phyloP scores from a whole-genome alignment of 106 monocot genomes.

The Platanthera zijinensis region DNA sequence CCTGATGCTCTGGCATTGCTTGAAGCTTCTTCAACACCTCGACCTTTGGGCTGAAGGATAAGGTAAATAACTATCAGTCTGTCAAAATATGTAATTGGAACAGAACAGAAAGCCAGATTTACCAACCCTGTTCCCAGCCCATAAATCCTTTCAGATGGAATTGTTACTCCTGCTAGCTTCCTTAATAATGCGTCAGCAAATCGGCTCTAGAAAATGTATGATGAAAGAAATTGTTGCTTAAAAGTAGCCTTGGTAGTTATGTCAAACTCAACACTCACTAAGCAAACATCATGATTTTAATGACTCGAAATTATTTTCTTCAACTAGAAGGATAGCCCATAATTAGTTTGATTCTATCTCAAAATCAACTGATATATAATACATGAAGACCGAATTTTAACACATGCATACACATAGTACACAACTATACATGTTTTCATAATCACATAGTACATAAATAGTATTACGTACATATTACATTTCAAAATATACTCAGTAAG shows the following conservation, averaged over 20 bases:
- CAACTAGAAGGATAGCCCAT: too few species aligned
- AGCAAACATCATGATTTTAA: background rate
- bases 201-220: constrained; percentile 38
- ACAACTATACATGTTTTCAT: too few species aligned
- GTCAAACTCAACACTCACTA: background rate
- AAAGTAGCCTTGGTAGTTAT: too few species aligned
- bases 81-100: background rate
- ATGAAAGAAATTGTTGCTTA: too few species aligned
- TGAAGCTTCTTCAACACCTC: constrained; percentile 81
- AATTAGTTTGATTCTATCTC: too few species aligned
- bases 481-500: too few species aligned
- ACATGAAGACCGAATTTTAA: too few species aligned
- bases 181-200: constrained; percentile 85
- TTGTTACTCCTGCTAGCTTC: constrained; percentile 69
- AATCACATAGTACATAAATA: too few species aligned
- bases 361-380: too few species aligned
- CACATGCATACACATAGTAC: too few species aligned
- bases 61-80: background rate
- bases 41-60: constrained; percentile 70
- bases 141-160: constrained; percentile 81
- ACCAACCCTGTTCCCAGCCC: constrained; percentile 91
- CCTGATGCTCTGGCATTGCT: constrained; percentile 57
- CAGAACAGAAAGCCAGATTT: background rate
- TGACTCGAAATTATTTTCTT: too few species aligned
- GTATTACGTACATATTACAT: too few species aligned